Evolutionary conservation across 2,329 filamentous ascomycete genomes (phyloP).

Genomic region (Exophiala xenobiotica): DNA sequence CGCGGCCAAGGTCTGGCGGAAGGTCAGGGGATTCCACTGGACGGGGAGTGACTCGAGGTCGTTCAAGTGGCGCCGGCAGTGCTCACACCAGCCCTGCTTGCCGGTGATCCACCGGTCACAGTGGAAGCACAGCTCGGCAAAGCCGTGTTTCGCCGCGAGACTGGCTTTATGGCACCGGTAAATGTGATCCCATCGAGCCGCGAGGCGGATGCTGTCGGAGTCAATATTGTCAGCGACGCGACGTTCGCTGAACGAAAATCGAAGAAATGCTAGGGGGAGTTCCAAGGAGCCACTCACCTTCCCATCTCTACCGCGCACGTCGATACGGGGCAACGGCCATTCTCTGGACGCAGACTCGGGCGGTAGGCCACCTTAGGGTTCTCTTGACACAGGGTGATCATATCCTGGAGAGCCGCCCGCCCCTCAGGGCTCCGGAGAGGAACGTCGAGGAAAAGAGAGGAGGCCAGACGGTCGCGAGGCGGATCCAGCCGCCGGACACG

Average conservation of each 20-base stretch:
- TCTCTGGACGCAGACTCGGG: conserved; percentile 29
- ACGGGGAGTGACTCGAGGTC: conserved; percentile 28
- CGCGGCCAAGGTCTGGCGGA: conserved; percentile 10
- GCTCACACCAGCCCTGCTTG: conserved; percentile 19
- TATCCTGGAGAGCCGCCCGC: conserved; percentile 23
- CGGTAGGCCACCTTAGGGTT: conserved; percentile 24
- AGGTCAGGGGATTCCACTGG: conserved; percentile 26
- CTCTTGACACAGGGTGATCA: conserved; percentile 28
- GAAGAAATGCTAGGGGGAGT: conserved; percentile 3
- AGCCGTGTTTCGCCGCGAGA: conserved; percentile 20
- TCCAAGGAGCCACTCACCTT: conserved; percentile 14
- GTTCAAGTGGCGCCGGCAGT: conserved; percentile 28
- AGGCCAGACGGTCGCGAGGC: conserved; percentile 28
- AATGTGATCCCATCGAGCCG: conserved; percentile 25
- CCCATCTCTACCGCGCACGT: conserved; percentile 8
- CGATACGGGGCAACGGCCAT: conserved; percentile 21
- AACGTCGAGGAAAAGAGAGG: conserved; percentile 27
- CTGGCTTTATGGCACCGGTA: conserved; percentile 26
- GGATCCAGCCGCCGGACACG: conserved; percentile 26
- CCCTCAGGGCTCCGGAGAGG: conserved; percentile 28
- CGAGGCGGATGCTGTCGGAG: conserved; percentile 8
- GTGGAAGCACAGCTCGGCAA: conserved; percentile 30
- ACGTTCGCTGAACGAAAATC: conserved; percentile 3
- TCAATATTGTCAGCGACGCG: conserved; percentile 8
- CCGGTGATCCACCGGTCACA: conserved; percentile 29